Evolutionary conservation across 176 grass and related monocot genomes (phyloP).

Genomic region (Typha latifolia): DNA sequence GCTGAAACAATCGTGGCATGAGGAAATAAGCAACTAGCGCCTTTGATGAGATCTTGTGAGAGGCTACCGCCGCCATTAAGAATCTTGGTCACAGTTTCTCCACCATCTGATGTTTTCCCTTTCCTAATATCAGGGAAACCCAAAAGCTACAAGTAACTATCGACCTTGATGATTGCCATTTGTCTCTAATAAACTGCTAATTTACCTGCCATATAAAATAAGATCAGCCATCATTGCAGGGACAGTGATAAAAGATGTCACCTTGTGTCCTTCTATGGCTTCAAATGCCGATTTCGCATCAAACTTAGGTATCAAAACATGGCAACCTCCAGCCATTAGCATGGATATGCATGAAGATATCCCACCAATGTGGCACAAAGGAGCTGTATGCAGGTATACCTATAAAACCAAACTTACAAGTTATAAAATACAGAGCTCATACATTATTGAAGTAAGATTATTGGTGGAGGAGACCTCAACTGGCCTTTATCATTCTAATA

Average conservation of each 20-base stretch:
- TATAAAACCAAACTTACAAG: constrained; percentile 12
- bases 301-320: constrained; percentile 70
- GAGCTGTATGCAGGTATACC: constrained; percentile 75
- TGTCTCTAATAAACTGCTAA: too few species aligned
- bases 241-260: constrained; percentile 85
- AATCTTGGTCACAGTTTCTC: constrained; percentile 47
- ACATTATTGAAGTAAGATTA: not conserved
- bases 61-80: constrained; percentile 72
- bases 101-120: constrained; percentile 10
- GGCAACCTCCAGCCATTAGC: constrained; percentile 58
- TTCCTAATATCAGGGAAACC: constrained; percentile 27
- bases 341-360: constrained; percentile 75
- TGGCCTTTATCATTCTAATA: not conserved
- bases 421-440: not conserved
- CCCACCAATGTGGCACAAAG: constrained; percentile 84
- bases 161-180: too few species aligned
- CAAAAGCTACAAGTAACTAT: constrained; percentile 1
- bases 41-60: constrained; percentile 37
- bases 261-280: constrained; percentile 34
- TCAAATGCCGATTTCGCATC: constrained; percentile 43
- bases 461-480: not conserved
- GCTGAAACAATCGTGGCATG: constrained; percentile 60
- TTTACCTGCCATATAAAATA: constrained; percentile 48
- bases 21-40: constrained; percentile 43
- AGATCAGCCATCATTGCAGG: constrained; percentile 82